Evolutionary conservation across 164 flowering plant species (phyloP).

Genomic region (Litsea cubeba): DNA sequence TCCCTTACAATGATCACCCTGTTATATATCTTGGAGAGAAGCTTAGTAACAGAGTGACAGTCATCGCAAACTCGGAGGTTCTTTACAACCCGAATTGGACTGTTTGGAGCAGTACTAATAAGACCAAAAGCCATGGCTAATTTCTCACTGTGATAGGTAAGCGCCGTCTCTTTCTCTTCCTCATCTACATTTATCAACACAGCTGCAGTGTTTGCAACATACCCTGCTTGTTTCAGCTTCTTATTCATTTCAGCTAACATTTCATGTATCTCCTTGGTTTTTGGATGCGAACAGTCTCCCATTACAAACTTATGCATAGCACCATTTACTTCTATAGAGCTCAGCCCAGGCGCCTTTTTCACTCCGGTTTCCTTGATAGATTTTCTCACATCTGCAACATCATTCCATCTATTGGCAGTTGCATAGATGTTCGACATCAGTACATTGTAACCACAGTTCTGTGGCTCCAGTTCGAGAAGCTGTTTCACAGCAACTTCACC

Average conservation of each 20-base stretch:
- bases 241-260: slow-evolving; percentile 41
- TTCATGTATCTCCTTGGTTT: slow-evolving; percentile 19
- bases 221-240: slow-evolving; percentile 38
- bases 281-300: slow-evolving; percentile 39
- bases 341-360: slow-evolving; percentile 44
- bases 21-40: slow-evolving; percentile 37
- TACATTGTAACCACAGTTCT: slow-evolving; percentile 42
- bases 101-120: slow-evolving; percentile 34
- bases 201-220: slow-evolving; percentile 29
- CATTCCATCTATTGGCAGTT: slow-evolving; percentile 44
- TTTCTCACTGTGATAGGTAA: slow-evolving; percentile 47
- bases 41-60: slow-evolving; percentile 34
- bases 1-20: slow-evolving; percentile 47
- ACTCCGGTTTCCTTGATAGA: slow-evolving; percentile 32
- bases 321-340: slow-evolving; percentile 43
- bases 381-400: slow-evolving; percentile 40
- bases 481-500: slow-evolving; percentile 39
- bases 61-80: slow-evolving; percentile 43
- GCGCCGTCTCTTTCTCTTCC: slow-evolving; percentile 51
- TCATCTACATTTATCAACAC: slow-evolving; percentile 40
- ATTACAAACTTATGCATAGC: slow-evolving; percentile 35
- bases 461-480: slow-evolving; percentile 40
- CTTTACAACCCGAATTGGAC: slow-evolving; percentile 40
- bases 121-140: slow-evolving; percentile 52
- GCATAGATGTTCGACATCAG: slow-evolving; percentile 52